Evolutionary conservation across 345 rosid genomes (phyloP), one percentile per base, ranked within the genome.

Genomic region (Hibiscus trionum): DNA sequence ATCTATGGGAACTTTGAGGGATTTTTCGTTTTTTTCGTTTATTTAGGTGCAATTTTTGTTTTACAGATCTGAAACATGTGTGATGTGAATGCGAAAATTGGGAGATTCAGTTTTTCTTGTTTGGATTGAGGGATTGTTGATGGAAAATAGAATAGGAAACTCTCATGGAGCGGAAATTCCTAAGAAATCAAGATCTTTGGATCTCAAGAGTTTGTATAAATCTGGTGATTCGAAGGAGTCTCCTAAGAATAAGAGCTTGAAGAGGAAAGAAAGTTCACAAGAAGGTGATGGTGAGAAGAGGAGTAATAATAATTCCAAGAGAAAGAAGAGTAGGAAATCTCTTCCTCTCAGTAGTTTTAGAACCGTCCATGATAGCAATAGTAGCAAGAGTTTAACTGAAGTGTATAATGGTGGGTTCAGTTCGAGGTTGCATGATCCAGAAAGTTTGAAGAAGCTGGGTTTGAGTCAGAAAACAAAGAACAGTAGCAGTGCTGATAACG

Each of bases 101-200:
- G 68, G 62, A 80, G 68, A 70, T 77, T 80, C 60, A 75, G 77
- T 69, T 72, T 66, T 81, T 4, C 73, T 77, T 76, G 73, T 61
- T 72, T 79, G 80, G 77, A 57, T 82, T 72, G 87, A 81, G 85
- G 72, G 71, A 58, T 75, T 80, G 84, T 88, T 83, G 83, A 94
- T 94, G 99, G 99, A 91, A 87, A 81, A 81, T 84, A 86, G 88
- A 72, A 69, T 83, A 79, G 88, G 80, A 68, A 80, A 75, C 83
- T 85, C 90, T 63, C 78, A 87, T 90, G 97, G 88, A 81, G 84
- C 75, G 83, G 87, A 83, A 85, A 80, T 84, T 83, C 82, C 88
- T 68, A 84, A 84, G 83, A 90, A 83, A 81, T 78, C 95, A 44
- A 94, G 93, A 83, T 90, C 92, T 5, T 79, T 94, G 93, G 99